These are phyloP conservation scores for Vigna trinervia DNA, from an alignment of 306 rosid species.

Conservation along the genomic window DNA sequence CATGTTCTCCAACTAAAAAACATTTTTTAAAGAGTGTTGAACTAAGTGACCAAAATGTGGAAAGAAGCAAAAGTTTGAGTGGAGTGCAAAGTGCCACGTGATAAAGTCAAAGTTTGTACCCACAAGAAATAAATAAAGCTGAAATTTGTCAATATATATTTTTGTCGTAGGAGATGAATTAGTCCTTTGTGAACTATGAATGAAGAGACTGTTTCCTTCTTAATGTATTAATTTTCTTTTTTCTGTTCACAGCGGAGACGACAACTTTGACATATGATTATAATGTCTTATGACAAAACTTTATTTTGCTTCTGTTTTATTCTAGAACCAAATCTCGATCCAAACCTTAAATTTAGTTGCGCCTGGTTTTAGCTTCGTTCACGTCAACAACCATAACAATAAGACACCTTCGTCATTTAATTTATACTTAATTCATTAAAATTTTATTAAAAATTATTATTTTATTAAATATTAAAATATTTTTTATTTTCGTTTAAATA, in stretches of 20 bases:
- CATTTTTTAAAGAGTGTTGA: neutral
- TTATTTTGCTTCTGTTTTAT: neutral
- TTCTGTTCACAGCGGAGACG: neutral
- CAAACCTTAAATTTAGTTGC: neutral
- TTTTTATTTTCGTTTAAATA: too few species aligned
- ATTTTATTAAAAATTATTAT: too few species aligned
- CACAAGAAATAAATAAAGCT: slow-evolving; percentile 32
- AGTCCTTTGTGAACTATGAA: neutral
- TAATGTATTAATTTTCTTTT: neutral
- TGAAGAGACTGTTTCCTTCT: neutral
- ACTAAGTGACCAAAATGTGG: neutral
- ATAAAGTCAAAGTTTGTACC: slow-evolving; percentile 26
- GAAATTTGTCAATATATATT: neutral
- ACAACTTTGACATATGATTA: slow-evolving; percentile 25
- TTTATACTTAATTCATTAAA: too few species aligned
- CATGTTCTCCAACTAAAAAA: neutral
- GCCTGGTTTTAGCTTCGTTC: too few species aligned
- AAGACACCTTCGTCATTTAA: too few species aligned
- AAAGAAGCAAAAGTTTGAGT: neutral
- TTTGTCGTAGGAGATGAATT: neutral
- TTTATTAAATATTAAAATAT: too few species aligned
- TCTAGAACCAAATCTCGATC: slow-evolving; percentile 25
- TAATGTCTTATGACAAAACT: neutral
- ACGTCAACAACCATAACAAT: too few species aligned
- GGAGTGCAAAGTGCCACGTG: neutral